phyloP scores from a whole-genome alignment of 768 basidiomycete species.

The Suillus spraguei region DNA sequence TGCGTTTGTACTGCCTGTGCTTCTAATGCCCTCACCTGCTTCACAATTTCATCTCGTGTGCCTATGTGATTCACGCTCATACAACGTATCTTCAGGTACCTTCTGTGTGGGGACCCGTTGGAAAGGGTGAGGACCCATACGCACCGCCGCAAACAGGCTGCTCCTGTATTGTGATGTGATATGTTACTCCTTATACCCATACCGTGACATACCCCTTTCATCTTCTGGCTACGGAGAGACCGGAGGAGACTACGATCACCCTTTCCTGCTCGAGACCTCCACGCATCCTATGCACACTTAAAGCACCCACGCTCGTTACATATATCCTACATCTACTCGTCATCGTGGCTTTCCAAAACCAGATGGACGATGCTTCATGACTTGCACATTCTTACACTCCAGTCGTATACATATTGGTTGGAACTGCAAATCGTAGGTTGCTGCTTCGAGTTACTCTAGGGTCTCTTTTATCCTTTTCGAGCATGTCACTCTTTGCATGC shows the following conservation, averaged over 20 bases:
- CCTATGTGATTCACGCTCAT: neutral
- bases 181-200: constrained; percentile 32
- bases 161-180: constrained; percentile 73
- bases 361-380: constrained; percentile 27
- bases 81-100: constrained; percentile 59
- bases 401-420: constrained; percentile 23
- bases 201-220: constrained; percentile 31
- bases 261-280: constrained; percentile 8
- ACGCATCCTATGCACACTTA: constrained; percentile 24
- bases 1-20: constrained; percentile 41
- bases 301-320: constrained; percentile 30
- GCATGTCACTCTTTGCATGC: constrained; percentile 10
- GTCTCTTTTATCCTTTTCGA: neutral
- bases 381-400: constrained; percentile 14
- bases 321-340: constrained; percentile 27
- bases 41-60: too few relatives aligned
- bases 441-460: neutral
- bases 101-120: constrained; percentile 91
- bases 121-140: constrained; percentile 91
- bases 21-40: neutral
- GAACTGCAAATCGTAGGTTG: constrained; percentile 10
- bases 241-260: neutral
- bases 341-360: constrained; percentile 26
- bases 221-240: constrained; percentile 10
- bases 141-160: constrained; percentile 79